These are phyloP conservation scores for Pezicula neosporulosa DNA, from an alignment of 2,329 filamentous ascomycete species.

Conservation along the genomic window DNA sequence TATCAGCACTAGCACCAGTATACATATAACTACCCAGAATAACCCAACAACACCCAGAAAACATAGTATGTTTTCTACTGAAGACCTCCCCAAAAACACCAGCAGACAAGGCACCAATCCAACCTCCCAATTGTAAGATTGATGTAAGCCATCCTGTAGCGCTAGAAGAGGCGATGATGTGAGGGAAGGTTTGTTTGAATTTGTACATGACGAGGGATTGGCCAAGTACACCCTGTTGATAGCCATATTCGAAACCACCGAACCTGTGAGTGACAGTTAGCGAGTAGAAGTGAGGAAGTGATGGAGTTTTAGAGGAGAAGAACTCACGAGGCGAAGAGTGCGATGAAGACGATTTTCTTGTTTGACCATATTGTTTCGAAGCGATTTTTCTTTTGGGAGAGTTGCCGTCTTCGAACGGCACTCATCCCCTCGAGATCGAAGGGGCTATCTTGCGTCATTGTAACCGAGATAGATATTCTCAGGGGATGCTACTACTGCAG, in stretches of 20 bases:
- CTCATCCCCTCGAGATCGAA: not conserved
- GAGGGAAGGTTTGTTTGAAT: constrained; percentile 46
- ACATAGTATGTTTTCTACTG: constrained; percentile 49
- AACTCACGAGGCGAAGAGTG: constrained; percentile 37
- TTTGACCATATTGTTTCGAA: constrained; percentile 15
- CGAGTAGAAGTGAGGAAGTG: too few relatives aligned
- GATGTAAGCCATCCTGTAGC: constrained; percentile 50
- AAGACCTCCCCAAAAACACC: constrained; percentile 47
- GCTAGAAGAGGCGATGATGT: constrained; percentile 40
- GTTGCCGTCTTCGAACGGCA: not conserved
- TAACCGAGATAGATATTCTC: too few relatives aligned
- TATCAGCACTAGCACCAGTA: constrained; percentile 35
- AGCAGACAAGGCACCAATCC: constrained; percentile 43
- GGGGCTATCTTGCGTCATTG: too few relatives aligned
- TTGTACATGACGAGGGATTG: constrained; percentile 50
- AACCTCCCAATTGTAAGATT: constrained; percentile 46
- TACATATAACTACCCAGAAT: constrained; percentile 43
- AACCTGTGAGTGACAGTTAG: too few relatives aligned
- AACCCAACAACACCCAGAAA: constrained; percentile 43
- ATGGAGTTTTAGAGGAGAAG: not conserved
- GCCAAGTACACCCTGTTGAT: constrained; percentile 51
- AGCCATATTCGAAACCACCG: constrained; percentile 49
- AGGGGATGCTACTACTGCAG: too few relatives aligned
- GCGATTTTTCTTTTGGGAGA: not conserved
- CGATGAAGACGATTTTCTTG: constrained; percentile 35